Conservation (phyloP, 306 rosid genomes). For the Prunus campanulata region DNA sequence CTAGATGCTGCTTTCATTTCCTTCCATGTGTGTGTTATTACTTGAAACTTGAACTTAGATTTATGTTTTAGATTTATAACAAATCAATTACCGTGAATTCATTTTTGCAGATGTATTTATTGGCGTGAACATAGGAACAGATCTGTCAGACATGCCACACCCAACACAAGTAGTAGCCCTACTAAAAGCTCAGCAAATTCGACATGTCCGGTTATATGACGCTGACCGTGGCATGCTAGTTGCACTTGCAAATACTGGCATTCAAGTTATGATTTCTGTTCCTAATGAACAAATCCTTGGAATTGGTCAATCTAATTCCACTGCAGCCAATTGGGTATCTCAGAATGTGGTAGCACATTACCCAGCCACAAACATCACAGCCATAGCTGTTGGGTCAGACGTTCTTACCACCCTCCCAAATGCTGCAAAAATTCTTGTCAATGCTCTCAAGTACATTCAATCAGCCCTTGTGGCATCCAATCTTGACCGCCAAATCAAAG, state of each 20-base stretch:
- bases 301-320: conserved; percentile 75
- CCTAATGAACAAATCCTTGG: conserved; percentile 78
- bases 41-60: neutral
- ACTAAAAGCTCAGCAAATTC: conserved; percentile 70
- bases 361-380: conserved; percentile 80
- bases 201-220: conserved; percentile 60
- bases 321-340: conserved; percentile 81
- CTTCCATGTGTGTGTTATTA: neutral
- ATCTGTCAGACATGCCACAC: conserved; percentile 81
- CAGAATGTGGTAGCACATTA: conserved; percentile 80
- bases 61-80: neutral
- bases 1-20: neutral
- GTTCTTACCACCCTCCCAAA: conserved; percentile 67
- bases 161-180: conserved; percentile 83
- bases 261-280: conserved; percentile 65
- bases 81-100: conserved; percentile 19
- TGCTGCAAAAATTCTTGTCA: conserved; percentile 68
- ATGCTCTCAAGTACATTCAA: conserved; percentile 66
- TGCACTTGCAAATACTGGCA: conserved; percentile 74
- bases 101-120: conserved; percentile 55
- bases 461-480: conserved; percentile 76
- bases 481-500: conserved; percentile 72
- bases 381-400: conserved; percentile 81
- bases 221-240: conserved; percentile 73
- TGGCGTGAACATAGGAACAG: conserved; percentile 87